Percentiles rank a stretch among this genome's conserved stretches.
Evolutionary conservation across 2,329 filamentous ascomycete genomes (phyloP).

Genomic region (Pyrenophora tritici-repentis): DNA sequence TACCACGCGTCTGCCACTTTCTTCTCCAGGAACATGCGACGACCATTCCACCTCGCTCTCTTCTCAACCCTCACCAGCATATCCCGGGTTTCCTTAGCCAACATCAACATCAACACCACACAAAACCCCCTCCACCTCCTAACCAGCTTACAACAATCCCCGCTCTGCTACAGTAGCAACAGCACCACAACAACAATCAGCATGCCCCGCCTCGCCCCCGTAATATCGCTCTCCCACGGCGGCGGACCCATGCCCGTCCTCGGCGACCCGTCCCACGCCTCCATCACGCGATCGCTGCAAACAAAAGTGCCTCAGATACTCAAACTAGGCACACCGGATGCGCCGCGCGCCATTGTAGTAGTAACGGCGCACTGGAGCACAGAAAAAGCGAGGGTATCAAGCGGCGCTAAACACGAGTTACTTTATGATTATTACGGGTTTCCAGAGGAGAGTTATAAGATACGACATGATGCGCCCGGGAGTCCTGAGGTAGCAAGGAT

Average conservation of each 20-base stretch:
- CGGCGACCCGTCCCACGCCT: conserved; percentile 58
- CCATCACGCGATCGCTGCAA: conserved; percentile 58
- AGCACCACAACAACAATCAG: conserved; percentile 5
- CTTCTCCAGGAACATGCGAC: conserved; percentile 23
- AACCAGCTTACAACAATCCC: conserved; percentile 33
- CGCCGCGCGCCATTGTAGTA: conserved; percentile 59
- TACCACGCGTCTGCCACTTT: background rate
- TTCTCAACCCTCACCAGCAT: conserved; percentile 17
- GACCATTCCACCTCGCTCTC: conserved; percentile 12
- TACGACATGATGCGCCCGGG: conserved; percentile 63
- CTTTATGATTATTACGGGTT: conserved; percentile 66
- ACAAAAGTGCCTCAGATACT: conserved; percentile 62
- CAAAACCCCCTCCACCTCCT: conserved; percentile 32
- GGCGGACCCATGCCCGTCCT: conserved; percentile 63
- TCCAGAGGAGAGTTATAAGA: conserved; percentile 59
- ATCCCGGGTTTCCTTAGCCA: background rate
- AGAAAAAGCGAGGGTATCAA: conserved; percentile 57
- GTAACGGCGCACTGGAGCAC: conserved; percentile 65
- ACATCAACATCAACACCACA: conserved; percentile 21
- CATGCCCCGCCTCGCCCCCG: conserved; percentile 46
- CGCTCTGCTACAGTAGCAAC: conserved; percentile 23
- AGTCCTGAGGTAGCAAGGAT: conserved; percentile 59
- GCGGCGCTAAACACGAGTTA: conserved; percentile 54
- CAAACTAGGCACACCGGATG: conserved; percentile 57
- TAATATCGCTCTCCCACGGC: conserved; percentile 49